Conservation (phyloP, 2,329 filamentous ascomycete genomes). For the Fusarium sp. region DNA sequence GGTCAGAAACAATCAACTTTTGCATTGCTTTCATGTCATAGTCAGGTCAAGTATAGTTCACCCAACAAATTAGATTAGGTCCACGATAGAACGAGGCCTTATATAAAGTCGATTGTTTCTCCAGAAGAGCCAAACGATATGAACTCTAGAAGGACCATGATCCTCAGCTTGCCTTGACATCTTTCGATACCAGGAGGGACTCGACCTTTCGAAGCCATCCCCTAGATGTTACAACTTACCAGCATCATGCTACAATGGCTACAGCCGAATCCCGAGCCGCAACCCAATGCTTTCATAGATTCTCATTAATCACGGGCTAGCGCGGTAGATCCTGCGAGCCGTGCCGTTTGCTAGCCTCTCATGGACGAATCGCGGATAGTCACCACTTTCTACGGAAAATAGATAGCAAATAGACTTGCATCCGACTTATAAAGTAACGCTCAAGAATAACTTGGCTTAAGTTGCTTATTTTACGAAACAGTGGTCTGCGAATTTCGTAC, state of each 20-base stretch:
- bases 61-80: too few relatives aligned
- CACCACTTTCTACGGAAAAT: too few relatives aligned
- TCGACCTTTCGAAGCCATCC: neutral
- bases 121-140: neutral
- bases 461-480: too few relatives aligned
- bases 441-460: neutral
- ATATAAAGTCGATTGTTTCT: too few relatives aligned
- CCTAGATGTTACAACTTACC: too few relatives aligned
- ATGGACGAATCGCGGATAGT: neutral
- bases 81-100: neutral
- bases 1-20: too few relatives aligned
- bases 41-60: neutral
- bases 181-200: too few relatives aligned
- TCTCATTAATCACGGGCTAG: neutral
- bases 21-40: neutral
- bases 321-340: neutral
- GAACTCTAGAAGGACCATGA: neutral
- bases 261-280: too few relatives aligned
- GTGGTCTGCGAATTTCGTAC: neutral
- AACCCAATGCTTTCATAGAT: neutral
- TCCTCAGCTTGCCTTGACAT: neutral
- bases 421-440: accelerated
- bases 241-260: neutral
- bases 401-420: neutral
- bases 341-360: neutral